Evolutionary conservation across 768 basidiomycete genomes (phyloP).

Genomic region (Lactifluus rugatus): DNA sequence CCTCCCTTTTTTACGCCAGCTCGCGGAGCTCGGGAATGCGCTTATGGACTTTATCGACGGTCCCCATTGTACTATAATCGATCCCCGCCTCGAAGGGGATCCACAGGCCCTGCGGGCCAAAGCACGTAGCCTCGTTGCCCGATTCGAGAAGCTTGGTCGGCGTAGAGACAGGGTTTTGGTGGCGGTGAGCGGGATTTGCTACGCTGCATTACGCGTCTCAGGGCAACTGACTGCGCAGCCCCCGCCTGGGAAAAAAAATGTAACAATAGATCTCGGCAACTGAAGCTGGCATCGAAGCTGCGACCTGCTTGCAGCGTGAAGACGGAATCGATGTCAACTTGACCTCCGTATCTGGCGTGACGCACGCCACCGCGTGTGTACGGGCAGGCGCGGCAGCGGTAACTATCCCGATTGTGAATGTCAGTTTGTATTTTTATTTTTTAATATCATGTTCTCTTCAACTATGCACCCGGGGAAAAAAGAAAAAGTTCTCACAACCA

Average conservation of each 20-base stretch:
- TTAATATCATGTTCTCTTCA: too few species aligned
- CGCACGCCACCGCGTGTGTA: slow-evolving; percentile 47
- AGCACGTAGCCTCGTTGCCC: slow-evolving; percentile 32
- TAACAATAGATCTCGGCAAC: slow-evolving; percentile 59
- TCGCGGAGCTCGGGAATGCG: slow-evolving; percentile 40
- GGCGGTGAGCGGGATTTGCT: slow-evolving; percentile 33
- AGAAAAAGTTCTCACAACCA: neutral
- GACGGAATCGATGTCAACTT: slow-evolving; percentile 43
- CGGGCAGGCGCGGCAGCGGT: slow-evolving; percentile 41
- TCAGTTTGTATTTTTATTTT: slow-evolving; percentile 25
- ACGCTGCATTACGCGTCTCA: neutral
- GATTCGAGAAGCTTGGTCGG: slow-evolving; percentile 35
- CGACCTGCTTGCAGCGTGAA: slow-evolving; percentile 30
- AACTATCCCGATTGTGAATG: slow-evolving; percentile 41
- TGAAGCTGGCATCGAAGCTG: slow-evolving; percentile 41
- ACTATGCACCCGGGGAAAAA: neutral
- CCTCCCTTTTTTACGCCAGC: slow-evolving; percentile 24
- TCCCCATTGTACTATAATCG: slow-evolving; percentile 40
- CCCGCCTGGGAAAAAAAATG: neutral
- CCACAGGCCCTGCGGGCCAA: slow-evolving; percentile 32
- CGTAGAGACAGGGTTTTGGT: slow-evolving; percentile 35
- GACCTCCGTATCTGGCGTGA: slow-evolving; percentile 40
- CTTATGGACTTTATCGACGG: slow-evolving; percentile 38
- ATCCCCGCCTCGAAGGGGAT: slow-evolving; percentile 37
- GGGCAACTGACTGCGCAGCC: neutral